These are phyloP conservation scores for Suhomyces chickasaworum DNA, from an alignment of 1,139 yeast species.

Conservation along the genomic window DNA sequence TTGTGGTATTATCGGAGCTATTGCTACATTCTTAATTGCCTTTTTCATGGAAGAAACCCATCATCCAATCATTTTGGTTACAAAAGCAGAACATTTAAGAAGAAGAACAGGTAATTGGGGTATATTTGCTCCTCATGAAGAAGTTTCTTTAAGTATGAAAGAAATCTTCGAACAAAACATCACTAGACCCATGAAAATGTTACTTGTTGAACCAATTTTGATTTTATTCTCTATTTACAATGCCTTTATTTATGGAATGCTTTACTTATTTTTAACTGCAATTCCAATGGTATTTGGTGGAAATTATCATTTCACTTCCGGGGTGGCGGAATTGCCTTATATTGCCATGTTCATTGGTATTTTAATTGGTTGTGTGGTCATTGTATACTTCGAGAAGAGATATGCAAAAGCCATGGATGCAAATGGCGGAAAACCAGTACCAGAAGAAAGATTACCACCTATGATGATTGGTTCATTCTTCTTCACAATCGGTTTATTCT, in stretches of 20 bases:
- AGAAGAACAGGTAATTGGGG: conserved; percentile 69
- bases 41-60: conserved; percentile 53
- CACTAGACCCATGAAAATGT: conserved; percentile 69
- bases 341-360: conserved; percentile 63
- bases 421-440: conserved; percentile 63
- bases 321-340: conserved; percentile 65
- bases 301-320: conserved; percentile 57
- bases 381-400: conserved; percentile 31
- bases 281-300: conserved; percentile 70
- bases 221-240: conserved; percentile 70
- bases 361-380: conserved; percentile 53
- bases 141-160: conserved; percentile 57
- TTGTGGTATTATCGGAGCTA: conserved; percentile 50
- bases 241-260: conserved; percentile 81
- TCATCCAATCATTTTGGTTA: conserved; percentile 51
- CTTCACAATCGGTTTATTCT: conserved; percentile 77
- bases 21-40: conserved; percentile 31
- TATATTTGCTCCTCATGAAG: conserved; percentile 82
- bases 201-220: conserved; percentile 72
- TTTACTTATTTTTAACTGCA: conserved; percentile 76
- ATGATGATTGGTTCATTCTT: conserved; percentile 68
- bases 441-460: conserved; percentile 78
- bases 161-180: conserved; percentile 72
- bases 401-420: conserved; percentile 36
- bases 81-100: conserved; percentile 65